Conservation (phyloP, 345 rosid species). For the Viola odorata region DNA sequence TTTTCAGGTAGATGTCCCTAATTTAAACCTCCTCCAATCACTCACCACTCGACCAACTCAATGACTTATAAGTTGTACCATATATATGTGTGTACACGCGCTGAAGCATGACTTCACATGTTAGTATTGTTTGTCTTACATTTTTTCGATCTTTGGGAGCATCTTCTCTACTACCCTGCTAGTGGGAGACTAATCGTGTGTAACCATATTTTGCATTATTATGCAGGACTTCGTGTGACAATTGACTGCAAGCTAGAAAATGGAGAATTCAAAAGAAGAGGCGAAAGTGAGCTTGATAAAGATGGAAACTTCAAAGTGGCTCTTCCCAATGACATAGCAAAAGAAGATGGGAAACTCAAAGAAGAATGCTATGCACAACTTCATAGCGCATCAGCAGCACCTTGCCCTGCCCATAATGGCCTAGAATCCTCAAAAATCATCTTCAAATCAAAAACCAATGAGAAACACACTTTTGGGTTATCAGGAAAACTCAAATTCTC, state of each 20-base stretch:
- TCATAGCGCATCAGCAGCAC: conserved; percentile 48
- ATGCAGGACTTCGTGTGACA: conserved; percentile 58
- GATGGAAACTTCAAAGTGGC: conserved; percentile 57
- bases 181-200: too few relatives aligned
- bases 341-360: conserved; percentile 43
- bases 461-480: conserved; percentile 48
- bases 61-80: too few relatives aligned
- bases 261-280: conserved; percentile 52
- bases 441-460: conserved; percentile 31
- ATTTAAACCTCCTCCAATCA: too few relatives aligned
- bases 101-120: too few relatives aligned
- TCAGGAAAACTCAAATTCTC: conserved; percentile 58
- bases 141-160: too few relatives aligned
- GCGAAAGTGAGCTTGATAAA: conserved; percentile 47
- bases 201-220: not conserved
- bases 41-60: too few relatives aligned
- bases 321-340: conserved; percentile 43
- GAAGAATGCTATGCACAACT: conserved; percentile 87
- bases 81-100: too few relatives aligned
- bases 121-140: too few relatives aligned
- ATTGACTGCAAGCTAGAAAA: conserved; percentile 59
- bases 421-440: conserved; percentile 52
- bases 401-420: conserved; percentile 60
- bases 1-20: conserved; percentile 41
- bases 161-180: too few relatives aligned